Evolutionary conservation across 495 filamentous ascomycete genomes (phyloP).

Genomic region (Hypoxylon perforatum): DNA sequence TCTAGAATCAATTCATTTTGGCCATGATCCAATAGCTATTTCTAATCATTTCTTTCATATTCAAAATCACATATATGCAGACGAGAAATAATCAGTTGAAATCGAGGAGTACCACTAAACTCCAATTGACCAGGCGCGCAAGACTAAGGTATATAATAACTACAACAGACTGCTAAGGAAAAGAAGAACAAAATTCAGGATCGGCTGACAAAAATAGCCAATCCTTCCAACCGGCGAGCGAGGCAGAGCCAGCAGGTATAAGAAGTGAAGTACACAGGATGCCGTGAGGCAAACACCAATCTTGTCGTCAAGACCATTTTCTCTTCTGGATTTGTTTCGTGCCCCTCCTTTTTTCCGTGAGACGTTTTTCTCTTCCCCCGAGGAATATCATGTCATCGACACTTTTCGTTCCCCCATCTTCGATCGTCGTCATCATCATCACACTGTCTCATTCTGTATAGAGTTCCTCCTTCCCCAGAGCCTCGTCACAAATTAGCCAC

Average conservation of each 20-base stretch:
- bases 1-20: no score
- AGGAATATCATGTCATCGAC: no score
- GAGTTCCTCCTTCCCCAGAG: slow-evolving; percentile 34
- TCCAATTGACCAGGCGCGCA: slow-evolving; percentile 50
- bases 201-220: slow-evolving; percentile 14
- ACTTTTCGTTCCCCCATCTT: slow-evolving; percentile 7
- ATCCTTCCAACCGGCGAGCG: slow-evolving; percentile 9
- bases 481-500: slow-evolving; percentile 43
- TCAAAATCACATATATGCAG: neutral
- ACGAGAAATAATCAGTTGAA: neutral
- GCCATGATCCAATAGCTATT: no score
- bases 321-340: slow-evolving; percentile 19
- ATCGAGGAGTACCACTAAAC: slow-evolving; percentile 48
- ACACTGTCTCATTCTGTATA: slow-evolving; percentile 37
- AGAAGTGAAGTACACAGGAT: slow-evolving; percentile 47
- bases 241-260: slow-evolving; percentile 17
- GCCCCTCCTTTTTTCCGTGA: neutral
- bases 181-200: slow-evolving; percentile 6
- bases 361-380: slow-evolving; percentile 17
- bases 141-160: slow-evolving; percentile 38
- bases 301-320: slow-evolving; percentile 46
- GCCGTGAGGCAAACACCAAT: slow-evolving; percentile 59
- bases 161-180: slow-evolving; percentile 33
- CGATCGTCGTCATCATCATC: slow-evolving; percentile 28
- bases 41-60: neutral